These are phyloP conservation scores for Lumnitzera littorea DNA, from an alignment of 345 rosid species.

Conservation along the genomic window DNA sequence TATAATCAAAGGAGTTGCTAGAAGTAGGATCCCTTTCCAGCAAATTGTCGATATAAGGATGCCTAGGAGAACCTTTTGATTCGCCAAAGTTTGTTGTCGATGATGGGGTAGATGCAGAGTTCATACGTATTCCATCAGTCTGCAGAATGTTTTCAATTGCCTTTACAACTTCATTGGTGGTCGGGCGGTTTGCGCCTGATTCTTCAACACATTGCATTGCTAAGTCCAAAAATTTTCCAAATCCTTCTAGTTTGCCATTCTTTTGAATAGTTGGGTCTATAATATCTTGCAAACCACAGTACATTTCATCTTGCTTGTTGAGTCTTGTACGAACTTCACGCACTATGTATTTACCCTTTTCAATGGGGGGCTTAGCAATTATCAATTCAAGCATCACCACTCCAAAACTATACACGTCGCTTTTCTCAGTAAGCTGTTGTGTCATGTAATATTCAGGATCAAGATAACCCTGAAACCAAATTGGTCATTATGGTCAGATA, in stretches of 20 bases:
- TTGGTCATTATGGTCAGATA: too few species aligned
- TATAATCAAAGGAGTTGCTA: constrained; percentile 48
- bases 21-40: constrained; percentile 30
- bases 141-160: constrained; percentile 57
- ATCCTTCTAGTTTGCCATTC: constrained; percentile 32
- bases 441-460: constrained; percentile 93
- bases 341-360: constrained; percentile 72
- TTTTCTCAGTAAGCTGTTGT: constrained; percentile 79
- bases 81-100: constrained; percentile 59
- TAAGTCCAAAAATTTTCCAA: constrained; percentile 51
- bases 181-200: constrained; percentile 64
- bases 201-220: constrained; percentile 74
- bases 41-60: constrained; percentile 40
- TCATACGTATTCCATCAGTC: constrained; percentile 50
- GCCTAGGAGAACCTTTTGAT: constrained; percentile 20
- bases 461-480: constrained; percentile 56
- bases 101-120: constrained; percentile 67
- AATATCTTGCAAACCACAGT: constrained; percentile 54
- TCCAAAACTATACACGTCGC: constrained; percentile 82
- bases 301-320: constrained; percentile 46
- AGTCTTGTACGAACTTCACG: constrained; percentile 44
- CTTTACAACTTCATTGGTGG: constrained; percentile 70
- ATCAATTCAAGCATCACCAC: constrained; percentile 76
- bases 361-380: constrained; percentile 69
- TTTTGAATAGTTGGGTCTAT: constrained; percentile 54